Evolutionary conservation across 140 eudicot genomes (phyloP).

Genomic region (Erigeron philadelphicus): DNA sequence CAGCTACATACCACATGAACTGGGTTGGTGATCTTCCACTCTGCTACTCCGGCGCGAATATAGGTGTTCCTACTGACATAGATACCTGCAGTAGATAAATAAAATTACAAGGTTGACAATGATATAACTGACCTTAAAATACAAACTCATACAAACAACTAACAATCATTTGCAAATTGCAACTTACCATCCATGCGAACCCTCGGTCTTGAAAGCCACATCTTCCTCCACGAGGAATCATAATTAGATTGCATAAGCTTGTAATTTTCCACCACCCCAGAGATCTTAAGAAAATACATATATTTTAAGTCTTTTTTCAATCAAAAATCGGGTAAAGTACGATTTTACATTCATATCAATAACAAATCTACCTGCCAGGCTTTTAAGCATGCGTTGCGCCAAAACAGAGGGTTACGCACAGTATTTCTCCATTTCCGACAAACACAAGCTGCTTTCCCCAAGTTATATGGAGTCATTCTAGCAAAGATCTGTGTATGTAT

Average conservation of each 20-base stretch:
- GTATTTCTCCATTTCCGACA: conserved; percentile 96
- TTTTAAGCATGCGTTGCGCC: conserved; percentile 93
- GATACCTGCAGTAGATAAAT: conserved; percentile 43
- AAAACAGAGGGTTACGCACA: conserved; percentile 87
- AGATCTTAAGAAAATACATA: conserved; percentile 37
- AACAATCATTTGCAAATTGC: conserved; percentile 19
- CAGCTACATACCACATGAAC: conserved; percentile 68
- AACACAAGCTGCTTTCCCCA: conserved; percentile 94
- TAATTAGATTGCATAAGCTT: conserved; percentile 70
- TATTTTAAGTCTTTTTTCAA: conserved; percentile 13
- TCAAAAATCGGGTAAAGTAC: conserved; percentile 15
- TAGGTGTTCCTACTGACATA: conserved; percentile 95
- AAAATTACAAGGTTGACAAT: not conserved
- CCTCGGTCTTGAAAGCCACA: conserved; percentile 95
- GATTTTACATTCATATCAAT: not conserved
- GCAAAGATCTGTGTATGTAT: conserved; percentile 56
- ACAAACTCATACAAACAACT: conserved; percentile 10
- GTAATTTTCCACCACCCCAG: conserved; percentile 73
- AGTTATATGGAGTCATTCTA: conserved; percentile 73
- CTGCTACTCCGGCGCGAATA: conserved; percentile 91
- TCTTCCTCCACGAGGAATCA: conserved; percentile 94
- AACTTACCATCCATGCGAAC: conserved; percentile 81
- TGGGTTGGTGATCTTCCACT: conserved; percentile 85
- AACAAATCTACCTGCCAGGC: conserved; percentile 75
- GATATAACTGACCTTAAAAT: conserved; percentile 1